Evolutionary conservation across 1,139 yeast genomes (phyloP), one percentile per base, ranked within the genome.

Genomic region (Hansenula sp.): DNA sequence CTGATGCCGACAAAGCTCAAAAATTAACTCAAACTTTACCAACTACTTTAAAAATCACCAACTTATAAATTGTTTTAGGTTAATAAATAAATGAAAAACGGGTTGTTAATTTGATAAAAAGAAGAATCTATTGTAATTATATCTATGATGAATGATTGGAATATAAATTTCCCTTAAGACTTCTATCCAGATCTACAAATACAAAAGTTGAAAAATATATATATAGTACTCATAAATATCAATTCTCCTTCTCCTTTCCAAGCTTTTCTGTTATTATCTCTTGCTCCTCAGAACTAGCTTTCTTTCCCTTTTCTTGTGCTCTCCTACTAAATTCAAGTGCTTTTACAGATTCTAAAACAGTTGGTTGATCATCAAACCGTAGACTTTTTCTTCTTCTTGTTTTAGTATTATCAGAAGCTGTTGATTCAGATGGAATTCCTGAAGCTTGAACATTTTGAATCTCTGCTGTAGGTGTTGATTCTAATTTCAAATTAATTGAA

Each of bases 11-110:
- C 71, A 90, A 89, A 82, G 98, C 97, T 65, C 85, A 87, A 83
- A 94, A 92, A 82, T 82, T 92, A 75, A 86, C 87, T 69, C 97
- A 92, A 80, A 86, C 97, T 65, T 82, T 92, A 68, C 97, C 97
- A 72, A 96, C 97, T 70, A 81, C 89, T 65, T 81, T 90, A 71
- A 79, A 79, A 68, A 81, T 83, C 69, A 79, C 79, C 71, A 73
- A 69, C 67, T 75, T 77, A 73, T 79, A 78, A 77, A 53, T 51
- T 43, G 31, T 24, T 29, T 26, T 29, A 35, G 34, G 24, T 4
- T 3, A 27, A 19, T 25, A 14, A 25, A 33, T 33, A n/a, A n/a
- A n/a, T n/a, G n/a, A n/a, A n/a, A n/a, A n/a, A n/a, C n/a, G 35
- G 35, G 35, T 33, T 33, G 25, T 24, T 33, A 27, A 33, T 32